Evolutionary conservation across 2,329 filamentous ascomycete genomes (phyloP).

Genomic region (Cyanodermella asteris): DNA sequence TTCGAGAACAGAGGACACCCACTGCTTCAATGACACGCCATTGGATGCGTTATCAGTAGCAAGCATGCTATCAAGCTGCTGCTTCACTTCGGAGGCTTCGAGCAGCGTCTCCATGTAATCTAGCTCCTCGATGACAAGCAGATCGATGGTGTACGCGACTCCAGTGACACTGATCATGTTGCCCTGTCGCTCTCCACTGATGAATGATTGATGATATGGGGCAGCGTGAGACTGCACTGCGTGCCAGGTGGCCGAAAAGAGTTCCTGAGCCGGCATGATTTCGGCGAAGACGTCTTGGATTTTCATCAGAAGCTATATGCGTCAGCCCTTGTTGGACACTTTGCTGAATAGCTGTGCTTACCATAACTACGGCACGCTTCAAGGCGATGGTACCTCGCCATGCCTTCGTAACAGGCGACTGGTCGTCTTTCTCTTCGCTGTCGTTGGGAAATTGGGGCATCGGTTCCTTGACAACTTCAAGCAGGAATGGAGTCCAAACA

Average conservation of each 20-base stretch:
- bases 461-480: constrained; percentile 50
- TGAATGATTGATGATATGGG: constrained; percentile 64
- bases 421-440: constrained; percentile 33
- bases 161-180: constrained; percentile 75
- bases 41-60: constrained; percentile 27
- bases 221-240: constrained; percentile 55
- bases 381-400: constrained; percentile 71
- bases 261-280: constrained; percentile 54
- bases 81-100: constrained; percentile 66
- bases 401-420: constrained; percentile 32
- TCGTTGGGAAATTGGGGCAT: constrained; percentile 40
- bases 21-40: constrained; percentile 42
- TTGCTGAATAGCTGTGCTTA: constrained; percentile 13
- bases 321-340: constrained; percentile 6
- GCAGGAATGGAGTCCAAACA: constrained; percentile 87
- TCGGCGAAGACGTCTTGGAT: constrained; percentile 66
- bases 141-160: constrained; percentile 86
- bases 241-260: constrained; percentile 78
- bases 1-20: constrained; percentile 75
- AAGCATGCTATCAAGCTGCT: constrained; percentile 68
- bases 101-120: constrained; percentile 88
- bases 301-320: constrained; percentile 54
- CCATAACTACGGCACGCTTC: constrained; percentile 80
- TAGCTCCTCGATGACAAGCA: constrained; percentile 77
- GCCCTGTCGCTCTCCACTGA: constrained; percentile 66